Percentiles rank a stretch among this genome's conserved stretches.
These are phyloP conservation scores for Amylocystis lapponica DNA, from an alignment of 768 basidiomycete genomes.

Conservation along the genomic window DNA sequence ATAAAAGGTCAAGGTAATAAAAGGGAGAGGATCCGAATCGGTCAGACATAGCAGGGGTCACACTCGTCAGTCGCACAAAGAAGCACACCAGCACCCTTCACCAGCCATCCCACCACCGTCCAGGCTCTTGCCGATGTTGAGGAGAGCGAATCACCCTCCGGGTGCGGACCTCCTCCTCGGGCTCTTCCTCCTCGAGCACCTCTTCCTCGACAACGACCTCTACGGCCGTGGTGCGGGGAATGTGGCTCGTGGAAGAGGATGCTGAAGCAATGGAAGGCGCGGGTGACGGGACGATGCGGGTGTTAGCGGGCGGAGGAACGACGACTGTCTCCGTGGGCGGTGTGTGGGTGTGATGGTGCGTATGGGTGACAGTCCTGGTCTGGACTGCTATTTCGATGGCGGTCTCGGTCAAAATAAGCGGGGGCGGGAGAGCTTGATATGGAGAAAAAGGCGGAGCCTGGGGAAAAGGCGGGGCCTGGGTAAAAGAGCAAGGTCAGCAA, in stretches of 20 bases:
- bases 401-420: slow-evolving; percentile 46
- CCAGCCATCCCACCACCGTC: slow-evolving; percentile 24
- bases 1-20: slow-evolving; percentile 23
- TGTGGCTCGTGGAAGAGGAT: slow-evolving; percentile 47
- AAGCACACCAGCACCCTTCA: slow-evolving; percentile 7
- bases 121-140: no score
- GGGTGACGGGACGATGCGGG: slow-evolving; percentile 68
- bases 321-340: slow-evolving; percentile 42
- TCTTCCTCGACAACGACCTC: slow-evolving; percentile 61
- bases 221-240: slow-evolving; percentile 71
- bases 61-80: slow-evolving; percentile 23
- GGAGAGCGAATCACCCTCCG: no score
- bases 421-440: slow-evolving; percentile 36
- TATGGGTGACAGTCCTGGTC: slow-evolving; percentile 41
- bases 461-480: slow-evolving; percentile 12
- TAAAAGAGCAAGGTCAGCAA: slow-evolving; percentile 15
- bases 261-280: slow-evolving; percentile 58
- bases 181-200: slow-evolving; percentile 30
- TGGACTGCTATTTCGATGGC: slow-evolving; percentile 46
- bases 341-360: slow-evolving; percentile 28
- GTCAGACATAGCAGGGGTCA: slow-evolving; percentile 16
- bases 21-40: slow-evolving; percentile 26
- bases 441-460: slow-evolving; percentile 14
- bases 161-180: slow-evolving; percentile 41
- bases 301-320: slow-evolving; percentile 73